Evolutionary conservation across 441 rosid genomes (phyloP).

Genomic region (Daphne laureola): DNA sequence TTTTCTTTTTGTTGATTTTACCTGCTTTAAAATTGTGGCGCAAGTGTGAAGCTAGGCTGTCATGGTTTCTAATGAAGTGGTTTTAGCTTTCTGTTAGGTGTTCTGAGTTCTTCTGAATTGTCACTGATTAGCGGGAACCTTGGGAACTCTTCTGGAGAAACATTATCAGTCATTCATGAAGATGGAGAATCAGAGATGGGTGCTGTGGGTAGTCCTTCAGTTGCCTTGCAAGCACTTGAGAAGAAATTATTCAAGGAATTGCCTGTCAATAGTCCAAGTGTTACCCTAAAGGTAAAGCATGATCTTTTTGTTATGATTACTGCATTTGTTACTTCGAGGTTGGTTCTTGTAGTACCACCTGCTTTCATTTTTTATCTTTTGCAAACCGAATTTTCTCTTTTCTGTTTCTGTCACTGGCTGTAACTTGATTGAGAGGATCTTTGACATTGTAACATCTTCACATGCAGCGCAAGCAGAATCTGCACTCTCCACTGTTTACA

Average conservation of each 20-base stretch:
- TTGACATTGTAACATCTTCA: slow-evolving; percentile 17
- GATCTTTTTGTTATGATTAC: slow-evolving; percentile 24
- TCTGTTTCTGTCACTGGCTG: not conserved
- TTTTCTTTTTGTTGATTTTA: not conserved
- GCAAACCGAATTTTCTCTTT: not conserved
- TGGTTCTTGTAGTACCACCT: slow-evolving; percentile 18
- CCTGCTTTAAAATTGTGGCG: not conserved
- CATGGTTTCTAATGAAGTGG: slow-evolving; percentile 1
- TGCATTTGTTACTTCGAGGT: slow-evolving; percentile 27
- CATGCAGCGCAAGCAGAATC: slow-evolving; percentile 54
- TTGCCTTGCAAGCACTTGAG: slow-evolving; percentile 33
- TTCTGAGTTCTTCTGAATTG: slow-evolving; percentile 71
- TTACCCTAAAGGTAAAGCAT: slow-evolving; percentile 25
- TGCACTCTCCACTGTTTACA: slow-evolving; percentile 38
- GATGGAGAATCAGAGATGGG: slow-evolving; percentile 37
- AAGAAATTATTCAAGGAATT: slow-evolving; percentile 40
- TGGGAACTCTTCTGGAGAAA: slow-evolving; percentile 30
- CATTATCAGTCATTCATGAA: slow-evolving; percentile 51
- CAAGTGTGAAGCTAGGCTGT: not conserved
- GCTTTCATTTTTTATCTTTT: not conserved
- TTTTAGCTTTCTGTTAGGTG: slow-evolving; percentile 37
- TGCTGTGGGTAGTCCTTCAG: slow-evolving; percentile 31
- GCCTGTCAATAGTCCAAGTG: slow-evolving; percentile 27
- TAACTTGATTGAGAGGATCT: slow-evolving; percentile 3
- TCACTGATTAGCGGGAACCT: slow-evolving; percentile 55